Percentiles rank a stretch among this genome's conserved stretches.
Conservation (phyloP, 345 rosid species). For the Microthlaspi erraticum region DNA sequence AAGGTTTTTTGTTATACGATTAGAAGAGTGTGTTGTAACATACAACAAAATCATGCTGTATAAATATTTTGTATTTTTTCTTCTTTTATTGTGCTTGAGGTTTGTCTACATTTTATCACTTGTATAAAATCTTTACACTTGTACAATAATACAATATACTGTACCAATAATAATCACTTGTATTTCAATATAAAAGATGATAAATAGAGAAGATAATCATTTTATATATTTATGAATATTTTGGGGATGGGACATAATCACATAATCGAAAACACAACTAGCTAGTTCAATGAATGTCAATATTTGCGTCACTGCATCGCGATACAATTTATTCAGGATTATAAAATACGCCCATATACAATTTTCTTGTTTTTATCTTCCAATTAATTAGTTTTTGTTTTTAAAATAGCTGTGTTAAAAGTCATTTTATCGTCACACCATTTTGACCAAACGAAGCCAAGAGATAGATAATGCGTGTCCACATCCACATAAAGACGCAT, state of each 20-base stretch:
- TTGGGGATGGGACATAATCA: slow-evolving; percentile 19
- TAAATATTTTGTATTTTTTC: neutral
- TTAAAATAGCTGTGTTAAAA: slow-evolving; percentile 2
- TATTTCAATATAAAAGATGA: too few species aligned
- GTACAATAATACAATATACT: too few species aligned
- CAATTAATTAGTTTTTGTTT: neutral
- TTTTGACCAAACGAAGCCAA: slow-evolving; percentile 29
- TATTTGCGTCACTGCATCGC: neutral
- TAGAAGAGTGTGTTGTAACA: neutral
- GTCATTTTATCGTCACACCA: slow-evolving; percentile 16
- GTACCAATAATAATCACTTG: too few species aligned
- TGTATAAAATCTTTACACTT: neutral
- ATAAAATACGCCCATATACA: slow-evolving; percentile 7
- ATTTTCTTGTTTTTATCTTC: slow-evolving; percentile 13
- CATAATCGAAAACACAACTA: slow-evolving; percentile 8
- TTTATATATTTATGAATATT: neutral
- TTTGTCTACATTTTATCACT: slow-evolving; percentile 11
- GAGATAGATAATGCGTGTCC: slow-evolving; percentile 16
- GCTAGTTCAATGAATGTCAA: slow-evolving; percentile 7
- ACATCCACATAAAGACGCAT: slow-evolving; percentile 33
- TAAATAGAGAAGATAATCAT: too few species aligned
- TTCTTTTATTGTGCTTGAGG: neutral
- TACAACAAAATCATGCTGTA: slow-evolving; percentile 24
- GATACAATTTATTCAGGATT: neutral
- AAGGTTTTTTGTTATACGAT: too few species aligned